Conservation (phyloP, 805 yeast species). For the Pichia cephalocereana region DNA sequence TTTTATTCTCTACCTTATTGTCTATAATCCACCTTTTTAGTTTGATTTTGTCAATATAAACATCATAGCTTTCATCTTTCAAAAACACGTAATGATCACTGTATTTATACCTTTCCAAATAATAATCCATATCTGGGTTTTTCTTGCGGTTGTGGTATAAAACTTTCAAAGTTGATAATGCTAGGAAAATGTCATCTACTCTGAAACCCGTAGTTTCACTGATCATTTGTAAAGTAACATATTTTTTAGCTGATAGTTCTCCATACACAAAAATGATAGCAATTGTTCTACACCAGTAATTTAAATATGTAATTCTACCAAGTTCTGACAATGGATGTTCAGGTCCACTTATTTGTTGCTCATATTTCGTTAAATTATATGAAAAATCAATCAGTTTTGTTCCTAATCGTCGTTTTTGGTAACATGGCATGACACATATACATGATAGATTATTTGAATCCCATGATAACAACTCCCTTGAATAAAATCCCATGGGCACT, state of each 20-base stretch:
- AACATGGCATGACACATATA: conserved; percentile 86
- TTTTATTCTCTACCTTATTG: conserved; percentile 14
- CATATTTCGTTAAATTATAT: conserved; percentile 61
- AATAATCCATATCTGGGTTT: conserved; percentile 22
- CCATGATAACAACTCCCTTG: conserved; percentile 74
- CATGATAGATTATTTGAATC: conserved; percentile 86
- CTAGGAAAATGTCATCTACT: conserved; percentile 47
- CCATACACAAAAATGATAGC: conserved; percentile 37
- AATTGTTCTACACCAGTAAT: conserved; percentile 62
- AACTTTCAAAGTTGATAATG: conserved; percentile 49
- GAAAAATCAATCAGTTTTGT: conserved; percentile 75
- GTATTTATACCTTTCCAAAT: conserved; percentile 11
- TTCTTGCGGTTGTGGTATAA: conserved; percentile 24
- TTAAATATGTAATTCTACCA: conserved; percentile 64
- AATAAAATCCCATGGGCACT: conserved; percentile 83
- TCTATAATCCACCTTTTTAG: conserved; percentile 23
- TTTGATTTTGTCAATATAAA: conserved; percentile 17
- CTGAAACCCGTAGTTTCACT: conserved; percentile 56
- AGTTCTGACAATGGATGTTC: conserved; percentile 82
- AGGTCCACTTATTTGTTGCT: conserved; percentile 71
- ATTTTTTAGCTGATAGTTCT: conserved; percentile 19
- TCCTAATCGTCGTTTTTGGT: conserved; percentile 71
- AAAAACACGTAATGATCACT: conserved; percentile 15
- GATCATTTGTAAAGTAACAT: conserved; percentile 38
- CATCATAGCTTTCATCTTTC: conserved; percentile 18